A percentile compares a stretch with the other conserved stretches of the same genome.
Conservation (phyloP, 2,329 filamentous ascomycete species). For the Colletotrichum viniferum region DNA sequence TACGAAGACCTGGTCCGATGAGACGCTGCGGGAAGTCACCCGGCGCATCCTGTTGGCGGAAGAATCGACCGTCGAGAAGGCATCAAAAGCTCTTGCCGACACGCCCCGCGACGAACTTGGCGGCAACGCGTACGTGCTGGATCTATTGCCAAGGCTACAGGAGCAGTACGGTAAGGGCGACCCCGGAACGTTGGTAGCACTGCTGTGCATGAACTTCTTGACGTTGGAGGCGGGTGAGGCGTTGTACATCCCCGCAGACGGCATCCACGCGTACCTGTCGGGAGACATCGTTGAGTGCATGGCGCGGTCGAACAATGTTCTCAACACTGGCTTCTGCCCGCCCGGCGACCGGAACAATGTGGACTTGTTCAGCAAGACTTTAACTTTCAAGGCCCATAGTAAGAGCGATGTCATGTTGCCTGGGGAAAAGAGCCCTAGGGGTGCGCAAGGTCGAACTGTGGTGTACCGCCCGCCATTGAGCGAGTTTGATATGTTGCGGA, state of each 20-base stretch:
- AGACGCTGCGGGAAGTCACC: conserved; percentile 61
- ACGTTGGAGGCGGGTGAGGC: conserved; percentile 68
- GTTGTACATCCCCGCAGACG: conserved; percentile 74
- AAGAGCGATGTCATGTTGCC: conserved; percentile 60
- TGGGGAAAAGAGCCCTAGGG: conserved; percentile 35
- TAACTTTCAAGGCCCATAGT: conserved; percentile 69
- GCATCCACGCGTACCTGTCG: conserved; percentile 74
- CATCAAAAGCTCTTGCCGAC: conserved; percentile 55
- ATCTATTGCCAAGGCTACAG: conserved; percentile 68
- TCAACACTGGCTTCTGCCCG: conserved; percentile 78
- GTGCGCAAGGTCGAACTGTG: conserved; percentile 63
- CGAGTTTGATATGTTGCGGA: conserved; percentile 73
- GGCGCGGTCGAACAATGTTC: conserved; percentile 76
- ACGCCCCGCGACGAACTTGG: conserved; percentile 53
- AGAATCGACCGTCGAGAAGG: conserved; percentile 54
- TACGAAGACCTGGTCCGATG: conserved; percentile 56
- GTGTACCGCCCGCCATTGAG: conserved; percentile 70
- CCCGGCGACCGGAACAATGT: conserved; percentile 66
- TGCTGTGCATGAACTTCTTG: conserved; percentile 78
- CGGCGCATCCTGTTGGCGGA: conserved; percentile 59
- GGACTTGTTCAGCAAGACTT: conserved; percentile 64
- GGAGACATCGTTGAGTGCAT: conserved; percentile 82
- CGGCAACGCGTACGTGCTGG: conserved; percentile 60
- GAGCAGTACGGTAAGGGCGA: conserved; percentile 68
- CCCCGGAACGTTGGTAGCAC: conserved; percentile 70